Percentiles rank a stretch among this genome's conserved stretches.
Conservation (phyloP, 2,329 filamentous ascomycete genomes). For the Ophiostoma sp. region DNA sequence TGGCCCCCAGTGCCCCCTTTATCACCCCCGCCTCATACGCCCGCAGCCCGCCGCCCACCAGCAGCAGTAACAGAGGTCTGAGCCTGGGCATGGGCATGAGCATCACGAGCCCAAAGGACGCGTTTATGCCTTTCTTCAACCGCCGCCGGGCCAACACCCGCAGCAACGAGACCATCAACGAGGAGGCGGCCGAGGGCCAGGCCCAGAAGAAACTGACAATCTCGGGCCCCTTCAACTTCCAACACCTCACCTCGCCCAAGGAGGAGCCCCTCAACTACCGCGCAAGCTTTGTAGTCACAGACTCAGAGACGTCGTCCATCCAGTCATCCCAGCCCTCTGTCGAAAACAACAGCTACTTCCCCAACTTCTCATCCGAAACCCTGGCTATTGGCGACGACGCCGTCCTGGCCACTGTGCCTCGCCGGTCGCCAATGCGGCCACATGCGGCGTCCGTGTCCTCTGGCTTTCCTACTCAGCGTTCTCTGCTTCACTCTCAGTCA, state of each 20-base stretch:
- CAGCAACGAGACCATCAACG: conserved; percentile 30
- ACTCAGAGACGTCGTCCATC: background rate
- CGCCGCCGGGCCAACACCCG: conserved; percentile 41
- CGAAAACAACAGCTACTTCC: conserved; percentile 38
- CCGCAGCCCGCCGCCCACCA: conserved; percentile 6
- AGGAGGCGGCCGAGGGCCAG: background rate
- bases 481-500: conserved; percentile 42
- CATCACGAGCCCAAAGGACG: background rate
- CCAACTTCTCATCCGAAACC: conserved; percentile 34
- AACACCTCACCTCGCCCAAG: conserved; percentile 56
- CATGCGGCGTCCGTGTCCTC: conserved; percentile 29
- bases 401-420: conserved; percentile 22
- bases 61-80: conserved; percentile 36
- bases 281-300: background rate
- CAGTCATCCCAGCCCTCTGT: background rate
- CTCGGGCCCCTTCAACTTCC: conserved; percentile 61
- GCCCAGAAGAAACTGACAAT: conserved; percentile 41
- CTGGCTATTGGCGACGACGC: conserved; percentile 28
- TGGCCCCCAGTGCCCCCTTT: background rate
- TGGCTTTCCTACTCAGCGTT: conserved; percentile 22
- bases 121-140: conserved; percentile 46
- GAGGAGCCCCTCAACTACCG: conserved; percentile 35
- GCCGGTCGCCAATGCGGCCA: conserved; percentile 31
- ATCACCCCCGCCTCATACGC: background rate
- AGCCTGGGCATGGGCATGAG: conserved; percentile 19